phyloP scores from a whole-genome alignment of 768 basidiomycete species.

The Suillus subluteus region DNA sequence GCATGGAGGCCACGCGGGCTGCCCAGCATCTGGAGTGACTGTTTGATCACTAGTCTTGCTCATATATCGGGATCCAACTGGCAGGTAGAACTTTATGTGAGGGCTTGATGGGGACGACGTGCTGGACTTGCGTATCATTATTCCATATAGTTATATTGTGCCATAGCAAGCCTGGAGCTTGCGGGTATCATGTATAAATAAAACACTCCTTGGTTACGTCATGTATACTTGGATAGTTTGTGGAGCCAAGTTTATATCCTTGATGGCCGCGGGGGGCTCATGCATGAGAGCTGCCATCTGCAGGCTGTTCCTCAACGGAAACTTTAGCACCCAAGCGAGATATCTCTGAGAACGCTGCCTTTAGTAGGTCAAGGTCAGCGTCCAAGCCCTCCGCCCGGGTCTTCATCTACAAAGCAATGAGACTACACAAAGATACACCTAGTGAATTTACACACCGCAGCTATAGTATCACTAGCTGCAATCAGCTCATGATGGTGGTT shows the following conservation, averaged over 20 bases:
- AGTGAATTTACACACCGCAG: slow-evolving; percentile 55
- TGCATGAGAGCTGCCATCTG: not conserved
- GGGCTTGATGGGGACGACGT: slow-evolving; percentile 12
- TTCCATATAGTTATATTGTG: slow-evolving; percentile 12
- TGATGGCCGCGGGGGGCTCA: not conserved
- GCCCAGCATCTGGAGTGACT: slow-evolving; percentile 31
- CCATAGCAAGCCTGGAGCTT: slow-evolving; percentile 22
- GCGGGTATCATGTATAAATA: slow-evolving; percentile 6
- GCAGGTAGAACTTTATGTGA: slow-evolving; percentile 46
- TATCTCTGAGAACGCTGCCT: slow-evolving; percentile 84
- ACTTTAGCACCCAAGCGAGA: slow-evolving; percentile 76
- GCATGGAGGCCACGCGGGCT: slow-evolving; percentile 20
- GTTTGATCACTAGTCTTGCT: slow-evolving; percentile 42
- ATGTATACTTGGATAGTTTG: slow-evolving; percentile 4
- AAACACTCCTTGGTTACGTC: not conserved
- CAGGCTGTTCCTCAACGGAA: slow-evolving; percentile 45
- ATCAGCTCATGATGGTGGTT: slow-evolving; percentile 96
- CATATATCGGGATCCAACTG: slow-evolving; percentile 46
- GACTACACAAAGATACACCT: slow-evolving; percentile 10
- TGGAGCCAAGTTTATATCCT: not conserved
- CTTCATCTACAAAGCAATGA: slow-evolving; percentile 69
- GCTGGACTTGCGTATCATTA: slow-evolving; percentile 8
- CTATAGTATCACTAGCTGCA: slow-evolving; percentile 90
- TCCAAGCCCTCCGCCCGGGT: slow-evolving; percentile 84
- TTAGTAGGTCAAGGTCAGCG: slow-evolving; percentile 78